Percentiles rank a stretch among this genome's conserved stretches.
Conservation (phyloP, 306 rosid species). For the Rubus idaeus region DNA sequence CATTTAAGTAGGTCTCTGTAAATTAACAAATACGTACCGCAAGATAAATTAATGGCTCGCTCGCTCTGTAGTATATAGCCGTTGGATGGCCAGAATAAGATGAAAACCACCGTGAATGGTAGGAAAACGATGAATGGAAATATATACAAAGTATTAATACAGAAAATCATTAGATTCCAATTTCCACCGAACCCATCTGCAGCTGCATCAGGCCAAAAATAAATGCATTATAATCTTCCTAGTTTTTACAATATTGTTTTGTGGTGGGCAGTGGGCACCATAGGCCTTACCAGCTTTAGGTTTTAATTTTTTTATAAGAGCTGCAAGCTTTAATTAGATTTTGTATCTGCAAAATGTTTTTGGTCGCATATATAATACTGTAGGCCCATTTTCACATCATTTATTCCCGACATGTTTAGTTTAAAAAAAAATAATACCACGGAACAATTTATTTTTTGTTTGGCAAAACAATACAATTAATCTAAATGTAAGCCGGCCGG, state of each 20-base stretch:
- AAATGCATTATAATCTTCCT: neutral
- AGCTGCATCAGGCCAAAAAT: neutral
- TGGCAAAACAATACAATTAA: slow-evolving; percentile 12
- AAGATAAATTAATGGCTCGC: too few species aligned
- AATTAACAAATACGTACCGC: neutral
- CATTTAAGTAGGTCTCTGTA: neutral
- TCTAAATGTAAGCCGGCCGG: neutral
- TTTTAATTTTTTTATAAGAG: neutral
- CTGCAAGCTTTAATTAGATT: neutral
- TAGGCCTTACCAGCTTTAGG: neutral
- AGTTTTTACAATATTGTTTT: neutral
- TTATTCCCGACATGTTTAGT: slow-evolving; percentile 35
- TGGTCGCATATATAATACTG: slow-evolving; percentile 16
- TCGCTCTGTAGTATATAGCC: slow-evolving; percentile 3
- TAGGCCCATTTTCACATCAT: slow-evolving; percentile 29
- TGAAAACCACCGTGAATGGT: neutral
- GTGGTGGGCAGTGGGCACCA: slow-evolving; percentile 16
- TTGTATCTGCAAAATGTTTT: slow-evolving; percentile 12
- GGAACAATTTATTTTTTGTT: too few species aligned
- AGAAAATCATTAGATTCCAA: slow-evolving; percentile 14
- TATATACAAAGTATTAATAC: neutral
- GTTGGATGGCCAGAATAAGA: slow-evolving; percentile 1
- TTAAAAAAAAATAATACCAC: neutral
- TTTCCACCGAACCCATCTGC: slow-evolving; percentile 23
- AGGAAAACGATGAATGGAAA: neutral